Percentiles rank a stretch among this genome's conserved stretches.
Evolutionary conservation across 2,329 filamentous ascomycete species (phyloP).

Genomic region (Zelopaecilomyces penicillatus): DNA sequence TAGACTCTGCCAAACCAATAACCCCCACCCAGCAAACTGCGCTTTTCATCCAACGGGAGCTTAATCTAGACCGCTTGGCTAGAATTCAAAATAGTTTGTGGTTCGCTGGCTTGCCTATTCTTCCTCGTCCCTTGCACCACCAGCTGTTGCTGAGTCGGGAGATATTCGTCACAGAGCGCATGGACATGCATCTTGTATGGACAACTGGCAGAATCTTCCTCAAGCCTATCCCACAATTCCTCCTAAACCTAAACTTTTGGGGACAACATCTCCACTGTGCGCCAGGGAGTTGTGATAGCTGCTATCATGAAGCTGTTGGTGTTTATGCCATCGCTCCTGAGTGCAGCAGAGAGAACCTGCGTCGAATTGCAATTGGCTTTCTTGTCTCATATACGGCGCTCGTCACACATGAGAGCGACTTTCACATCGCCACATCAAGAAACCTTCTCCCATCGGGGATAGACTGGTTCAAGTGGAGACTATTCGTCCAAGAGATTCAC

Average conservation of each 20-base stretch:
- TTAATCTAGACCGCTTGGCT: background rate
- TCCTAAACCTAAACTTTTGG: slow-evolving; percentile 4
- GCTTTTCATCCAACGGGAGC: slow-evolving; percentile 1
- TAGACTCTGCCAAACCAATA: background rate
- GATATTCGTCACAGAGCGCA: slow-evolving; percentile 3
- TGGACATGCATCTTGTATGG: slow-evolving; percentile 7
- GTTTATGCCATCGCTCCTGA: too few relatives aligned
- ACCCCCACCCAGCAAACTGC: background rate
- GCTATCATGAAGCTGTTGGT: background rate
- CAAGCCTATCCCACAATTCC: slow-evolving; percentile 6
- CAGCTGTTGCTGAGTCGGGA: slow-evolving; percentile 1
- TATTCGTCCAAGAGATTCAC: background rate
- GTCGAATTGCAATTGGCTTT: slow-evolving; percentile 4
- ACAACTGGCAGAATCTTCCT: background rate
- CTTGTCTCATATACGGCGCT: slow-evolving; percentile 4
- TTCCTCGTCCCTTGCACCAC: slow-evolving; percentile 4
- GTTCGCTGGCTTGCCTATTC: slow-evolving; percentile 1
- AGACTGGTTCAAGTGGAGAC: background rate
- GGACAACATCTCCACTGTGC: background rate
- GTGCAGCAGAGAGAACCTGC: background rate
- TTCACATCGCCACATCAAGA: slow-evolving; percentile 2
- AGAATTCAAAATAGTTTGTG: background rate
- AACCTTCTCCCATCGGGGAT: background rate
- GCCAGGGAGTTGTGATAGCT: background rate
- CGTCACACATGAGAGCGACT: slow-evolving; percentile 4